A percentile compares a stretch with the other conserved stretches of the same genome.
Evolutionary conservation across 495 filamentous ascomycete species (phyloP).

Genomic region (Aspergillus saccharolyticus): DNA sequence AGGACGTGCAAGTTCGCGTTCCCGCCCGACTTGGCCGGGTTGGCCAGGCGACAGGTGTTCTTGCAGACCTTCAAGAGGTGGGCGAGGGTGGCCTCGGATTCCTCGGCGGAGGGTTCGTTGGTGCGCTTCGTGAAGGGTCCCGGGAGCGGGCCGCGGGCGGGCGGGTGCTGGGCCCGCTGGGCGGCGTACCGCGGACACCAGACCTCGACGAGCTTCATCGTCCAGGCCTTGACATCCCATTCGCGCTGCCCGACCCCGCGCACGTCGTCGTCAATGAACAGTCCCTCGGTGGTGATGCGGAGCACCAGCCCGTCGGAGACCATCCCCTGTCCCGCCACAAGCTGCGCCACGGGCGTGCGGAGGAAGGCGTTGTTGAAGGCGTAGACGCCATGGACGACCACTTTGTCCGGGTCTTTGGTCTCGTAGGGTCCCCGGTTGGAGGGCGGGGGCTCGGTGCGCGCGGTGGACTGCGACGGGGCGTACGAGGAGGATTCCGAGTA

Average conservation of each 20-base stretch:
- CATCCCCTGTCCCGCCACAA: conserved; percentile 66
- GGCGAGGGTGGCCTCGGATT: conserved; percentile 56
- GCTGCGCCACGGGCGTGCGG: conserved; percentile 72
- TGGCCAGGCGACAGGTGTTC: conserved; percentile 50
- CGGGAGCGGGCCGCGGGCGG: conserved; percentile 28
- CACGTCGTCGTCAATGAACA: conserved; percentile 95
- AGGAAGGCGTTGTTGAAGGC: conserved; percentile 79
- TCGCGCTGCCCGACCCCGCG: conserved; percentile 82
- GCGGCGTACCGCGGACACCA: conserved; percentile 60
- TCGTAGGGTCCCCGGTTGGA: conserved; percentile 69
- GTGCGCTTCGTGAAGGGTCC: conserved; percentile 28
- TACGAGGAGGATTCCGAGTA: conserved; percentile 84
- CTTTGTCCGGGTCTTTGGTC: conserved; percentile 89
- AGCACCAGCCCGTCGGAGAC: conserved; percentile 86
- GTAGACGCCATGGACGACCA: conserved; percentile 88
- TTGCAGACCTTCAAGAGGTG: conserved; percentile 58
- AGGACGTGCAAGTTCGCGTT: conserved; percentile 61
- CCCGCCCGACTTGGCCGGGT: conserved; percentile 20
- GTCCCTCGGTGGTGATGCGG: conserved; percentile 78
- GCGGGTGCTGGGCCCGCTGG: conserved; percentile 8
- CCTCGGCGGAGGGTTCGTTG: conserved; percentile 51
- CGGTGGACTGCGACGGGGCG: conserved; percentile 72
- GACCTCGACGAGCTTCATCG: conserved; percentile 85
- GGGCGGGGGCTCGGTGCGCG: conserved; percentile 80
- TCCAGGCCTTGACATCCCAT: conserved; percentile 99